A percentile compares a stretch with the other conserved stretches of the same genome.
These are phyloP conservation scores for Fusarium sterilihyphosum DNA, from an alignment of 2,329 filamentous ascomycete genomes.

Conservation along the genomic window DNA sequence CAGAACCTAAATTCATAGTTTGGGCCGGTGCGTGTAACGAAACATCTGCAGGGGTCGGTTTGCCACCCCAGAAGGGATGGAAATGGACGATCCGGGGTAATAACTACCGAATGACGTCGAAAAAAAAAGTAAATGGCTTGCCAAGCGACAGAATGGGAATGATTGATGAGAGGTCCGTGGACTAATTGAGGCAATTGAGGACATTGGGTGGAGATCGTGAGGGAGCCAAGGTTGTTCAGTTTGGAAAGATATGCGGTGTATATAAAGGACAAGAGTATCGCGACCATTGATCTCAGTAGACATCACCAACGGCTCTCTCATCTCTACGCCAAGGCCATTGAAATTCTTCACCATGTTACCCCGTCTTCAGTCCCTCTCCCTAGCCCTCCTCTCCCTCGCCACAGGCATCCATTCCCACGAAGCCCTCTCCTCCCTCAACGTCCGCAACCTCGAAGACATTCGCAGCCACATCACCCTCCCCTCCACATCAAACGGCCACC, in stretches of 20 bases:
- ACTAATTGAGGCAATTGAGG: background rate
- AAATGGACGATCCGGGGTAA: constrained; percentile 15
- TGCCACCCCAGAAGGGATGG: constrained; percentile 1
- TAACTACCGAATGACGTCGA: constrained; percentile 27
- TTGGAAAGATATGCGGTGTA: background rate
- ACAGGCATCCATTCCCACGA: background rate
- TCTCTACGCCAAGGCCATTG: background rate
- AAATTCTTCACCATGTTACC: background rate
- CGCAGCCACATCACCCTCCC: constrained; percentile 53
- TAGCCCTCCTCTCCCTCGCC: constrained; percentile 1
- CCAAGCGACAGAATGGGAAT: constrained; percentile 1
- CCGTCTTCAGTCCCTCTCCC: background rate
- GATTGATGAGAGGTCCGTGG: background rate
- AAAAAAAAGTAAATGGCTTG: background rate
- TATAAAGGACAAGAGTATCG: background rate
- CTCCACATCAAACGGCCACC: constrained; percentile 39
- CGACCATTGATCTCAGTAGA: background rate
- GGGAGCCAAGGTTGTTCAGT: background rate
- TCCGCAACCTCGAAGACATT: constrained; percentile 51
- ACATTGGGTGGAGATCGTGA: background rate
- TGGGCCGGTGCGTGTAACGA: background rate
- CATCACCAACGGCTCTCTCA: background rate
- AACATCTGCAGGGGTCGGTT: constrained; percentile 15
- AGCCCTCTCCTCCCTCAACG: constrained; percentile 28
- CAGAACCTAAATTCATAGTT: constrained; percentile 1